Base-by-base conservation (phyloP, 2,329 filamentous ascomycete genomes). In the Ascochyta viciae-villosae region DNA sequence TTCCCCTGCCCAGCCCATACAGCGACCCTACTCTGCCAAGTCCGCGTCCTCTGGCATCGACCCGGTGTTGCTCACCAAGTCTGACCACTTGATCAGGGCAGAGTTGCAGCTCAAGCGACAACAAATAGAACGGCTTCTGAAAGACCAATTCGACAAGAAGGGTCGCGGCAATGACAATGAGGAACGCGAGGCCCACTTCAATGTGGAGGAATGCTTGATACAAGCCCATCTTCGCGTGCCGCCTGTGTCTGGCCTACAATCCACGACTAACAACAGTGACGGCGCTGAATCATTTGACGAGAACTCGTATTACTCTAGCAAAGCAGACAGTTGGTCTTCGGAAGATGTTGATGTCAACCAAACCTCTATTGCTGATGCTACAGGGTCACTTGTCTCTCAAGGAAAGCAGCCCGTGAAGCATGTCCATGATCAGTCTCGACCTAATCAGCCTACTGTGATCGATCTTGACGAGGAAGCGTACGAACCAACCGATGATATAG, bases 221-320 rank as follows among this genome's bases (percentile, higher is more conserved):
- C 70, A 91, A 74, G 88, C 96, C 58, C 81, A 94, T 71, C 83
- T 87, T 62, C 80, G 91, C 65, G 90, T 92, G 72, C 87, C 88
- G 75, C 87, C 87, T 52, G 82, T 88, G 65, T 85, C 89, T 68
- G 83, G 85, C 71, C 80, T 85, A 61, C 77, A 64, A 34, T 73
- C 77, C 60, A 74, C 77, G 56, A 80, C 81, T 81, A 84, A 85
- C 79, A 82, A 88, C 76, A 82, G 81, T 70, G 86, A 87, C 74
- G 83, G 85, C 71, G 90, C 83, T 83, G 91, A 94, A 76, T 95
- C 91, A 33, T 91, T 92, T 79, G 92, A 97, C 78, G 89, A 96
- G 74, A 92, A 96, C 72, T 95, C 92, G 37, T 96, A 96, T 77
- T 97, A 98, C 81, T 97, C 94, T 64, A 97, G 93, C 78, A 91